phyloP scores from a whole-genome alignment of 75 land plant genomes.

The Pinus albicaulis region DNA sequence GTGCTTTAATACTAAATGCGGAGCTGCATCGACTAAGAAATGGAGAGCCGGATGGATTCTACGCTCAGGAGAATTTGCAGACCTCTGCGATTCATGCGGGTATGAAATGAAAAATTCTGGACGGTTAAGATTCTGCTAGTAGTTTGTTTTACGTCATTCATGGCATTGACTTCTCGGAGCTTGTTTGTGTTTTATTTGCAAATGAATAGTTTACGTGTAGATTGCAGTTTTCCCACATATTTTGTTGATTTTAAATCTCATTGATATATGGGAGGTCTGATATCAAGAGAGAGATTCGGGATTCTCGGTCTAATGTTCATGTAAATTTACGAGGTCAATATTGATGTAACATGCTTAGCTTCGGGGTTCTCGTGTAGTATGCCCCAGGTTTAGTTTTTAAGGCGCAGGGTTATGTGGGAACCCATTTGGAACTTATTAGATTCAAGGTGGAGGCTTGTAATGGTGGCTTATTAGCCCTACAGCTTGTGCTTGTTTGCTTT shows the following conservation, averaged over 20 bases:
- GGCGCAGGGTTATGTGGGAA: no score
- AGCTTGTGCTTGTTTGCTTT: no score
- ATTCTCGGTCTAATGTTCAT: no score
- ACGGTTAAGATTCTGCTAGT: no score
- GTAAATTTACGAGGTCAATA: no score
- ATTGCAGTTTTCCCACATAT: background rate
- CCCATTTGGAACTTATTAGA: no score
- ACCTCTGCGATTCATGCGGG: conserved; percentile 9
- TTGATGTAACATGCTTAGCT: background rate
- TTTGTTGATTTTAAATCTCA: background rate
- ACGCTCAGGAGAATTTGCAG: conserved; percentile 7
- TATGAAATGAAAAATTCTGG: background rate
- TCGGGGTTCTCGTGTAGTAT: conserved; percentile 1
- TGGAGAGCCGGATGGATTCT: conserved; percentile 13
- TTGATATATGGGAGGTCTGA: background rate
- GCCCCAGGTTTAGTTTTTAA: no score
- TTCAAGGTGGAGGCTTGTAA: no score
- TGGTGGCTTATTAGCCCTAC: no score
- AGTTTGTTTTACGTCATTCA: no score
- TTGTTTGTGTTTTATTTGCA: background rate
- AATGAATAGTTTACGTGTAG: background rate
- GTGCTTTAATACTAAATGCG: background rate
- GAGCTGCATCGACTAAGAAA: background rate
- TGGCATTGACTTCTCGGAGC: no score
- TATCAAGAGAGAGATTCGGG: background rate